Percentiles rank a stretch among this genome's conserved stretches.
Conservation (phyloP, 495 filamentous ascomycete species). For the Collariella sp. region DNA sequence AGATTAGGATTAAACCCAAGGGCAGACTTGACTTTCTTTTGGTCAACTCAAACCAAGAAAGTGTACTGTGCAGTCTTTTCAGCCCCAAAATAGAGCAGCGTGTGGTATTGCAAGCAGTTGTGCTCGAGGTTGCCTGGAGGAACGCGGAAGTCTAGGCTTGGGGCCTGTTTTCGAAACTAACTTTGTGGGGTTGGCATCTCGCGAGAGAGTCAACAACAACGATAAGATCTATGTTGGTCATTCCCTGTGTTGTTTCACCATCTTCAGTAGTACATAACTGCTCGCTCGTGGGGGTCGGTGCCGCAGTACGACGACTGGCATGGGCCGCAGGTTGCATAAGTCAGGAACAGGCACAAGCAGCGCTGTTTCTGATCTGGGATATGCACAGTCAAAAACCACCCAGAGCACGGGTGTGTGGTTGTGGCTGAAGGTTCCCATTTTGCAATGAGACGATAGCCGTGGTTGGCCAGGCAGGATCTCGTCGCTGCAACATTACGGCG, state of each 20-base stretch:
- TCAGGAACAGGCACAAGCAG: neutral
- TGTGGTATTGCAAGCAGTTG: too few species aligned
- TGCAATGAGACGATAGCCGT: neutral
- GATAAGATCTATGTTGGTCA: too few species aligned
- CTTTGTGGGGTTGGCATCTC: too few species aligned
- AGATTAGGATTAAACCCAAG: slow-evolving; percentile 3
- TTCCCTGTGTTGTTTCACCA: too few species aligned
- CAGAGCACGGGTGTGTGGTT: slow-evolving; percentile 1
- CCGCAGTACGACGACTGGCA: neutral
- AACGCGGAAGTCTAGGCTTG: too few species aligned
- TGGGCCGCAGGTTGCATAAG: slow-evolving; percentile 3
- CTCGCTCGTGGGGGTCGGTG: neutral
- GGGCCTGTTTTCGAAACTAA: too few species aligned
- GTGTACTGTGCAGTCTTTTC: too few species aligned
- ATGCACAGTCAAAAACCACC: neutral
- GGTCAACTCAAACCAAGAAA: too few species aligned
- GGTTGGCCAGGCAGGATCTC: slow-evolving; percentile 16
- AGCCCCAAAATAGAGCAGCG: too few species aligned
- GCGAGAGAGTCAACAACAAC: too few species aligned
- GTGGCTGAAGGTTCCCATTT: slow-evolving; percentile 21
- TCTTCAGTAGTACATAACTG: too few species aligned
- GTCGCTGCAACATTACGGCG: slow-evolving; percentile 14
- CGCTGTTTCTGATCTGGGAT: slow-evolving; percentile 8
- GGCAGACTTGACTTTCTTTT: neutral
- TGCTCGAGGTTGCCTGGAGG: too few species aligned